A percentile compares a stretch with the other conserved stretches of the same genome.
Evolutionary conservation across 2,329 filamentous ascomycete species (phyloP).

Genomic region (Verticillium isaacii): DNA sequence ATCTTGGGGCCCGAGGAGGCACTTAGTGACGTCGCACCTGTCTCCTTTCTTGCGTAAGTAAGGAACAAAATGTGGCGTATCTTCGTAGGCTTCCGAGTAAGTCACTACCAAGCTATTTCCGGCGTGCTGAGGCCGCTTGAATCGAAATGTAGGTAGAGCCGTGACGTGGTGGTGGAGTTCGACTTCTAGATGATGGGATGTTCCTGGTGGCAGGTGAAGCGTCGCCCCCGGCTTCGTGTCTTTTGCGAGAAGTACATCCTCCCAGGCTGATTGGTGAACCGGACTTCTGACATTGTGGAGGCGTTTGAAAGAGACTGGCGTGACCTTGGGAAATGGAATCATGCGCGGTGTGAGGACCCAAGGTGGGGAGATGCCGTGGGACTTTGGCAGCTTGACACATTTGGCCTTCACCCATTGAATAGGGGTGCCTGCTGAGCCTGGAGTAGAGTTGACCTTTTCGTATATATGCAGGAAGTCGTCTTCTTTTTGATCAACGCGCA

Average conservation of each 20-base stretch:
- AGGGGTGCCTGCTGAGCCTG: background rate
- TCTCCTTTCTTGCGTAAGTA: conserved; percentile 1
- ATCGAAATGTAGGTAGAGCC: background rate
- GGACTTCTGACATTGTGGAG: background rate
- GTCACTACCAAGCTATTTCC: background rate
- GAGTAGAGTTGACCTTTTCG: conserved; percentile 1
- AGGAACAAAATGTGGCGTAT: background rate
- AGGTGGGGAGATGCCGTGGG: background rate
- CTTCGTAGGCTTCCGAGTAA: conserved; percentile 6
- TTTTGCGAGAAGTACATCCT: background rate
- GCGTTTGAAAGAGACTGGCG: background rate
- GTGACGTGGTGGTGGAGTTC: background rate
- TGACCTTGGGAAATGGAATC: background rate
- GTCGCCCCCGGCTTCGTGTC: too few species aligned
- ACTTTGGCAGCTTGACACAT: background rate
- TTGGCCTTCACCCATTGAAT: conserved; percentile 3
- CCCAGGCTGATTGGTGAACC: background rate
- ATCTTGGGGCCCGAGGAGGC: conserved; percentile 2
- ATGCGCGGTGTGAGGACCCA: background rate
- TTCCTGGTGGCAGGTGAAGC: background rate
- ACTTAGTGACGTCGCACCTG: background rate
- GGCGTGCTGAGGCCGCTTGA: background rate
- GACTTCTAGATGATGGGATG: conserved; percentile 1
- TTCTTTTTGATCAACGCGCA: conserved; percentile 9
- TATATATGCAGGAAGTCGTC: conserved; percentile 14